Base-by-base conservation (phyloP, 805 yeast genomes). In the Candida cerambycidarum region DNA sequence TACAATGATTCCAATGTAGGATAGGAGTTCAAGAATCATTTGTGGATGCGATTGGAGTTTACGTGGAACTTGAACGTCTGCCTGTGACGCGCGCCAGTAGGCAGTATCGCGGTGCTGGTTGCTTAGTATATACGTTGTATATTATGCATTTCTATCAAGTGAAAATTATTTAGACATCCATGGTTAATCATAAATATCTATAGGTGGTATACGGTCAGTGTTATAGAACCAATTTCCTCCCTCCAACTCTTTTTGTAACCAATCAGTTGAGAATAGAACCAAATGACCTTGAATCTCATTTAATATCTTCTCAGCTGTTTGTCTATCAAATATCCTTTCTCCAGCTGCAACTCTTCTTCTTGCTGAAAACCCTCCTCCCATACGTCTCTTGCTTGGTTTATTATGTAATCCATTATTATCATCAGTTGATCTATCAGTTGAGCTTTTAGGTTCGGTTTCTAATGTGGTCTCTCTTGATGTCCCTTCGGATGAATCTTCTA, bases 201-300 rank as follows among this genome's bases (percentile, higher is more conserved):
- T 80, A 1, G 99, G 99, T 4, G 98, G 97, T 19, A 93, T 70
- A 56, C 96, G 80, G 58, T 93, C 99, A 38, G 95, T 83, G 54
- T 84, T 88, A 69, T 88, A 90, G 61, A 89, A 90, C 98, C 98
- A 92, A 58, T 95, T 93, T 9, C 88, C 92, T 5, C 87, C 79
- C 44, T 90, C 96, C 23, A 89, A 78, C 63, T 93, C 99, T 45
- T 82, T 77, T 53, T 78, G 70, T 32, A 93, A 73, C 99, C 99
- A 93, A 47, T 89, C 89, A 0, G 86, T 75, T 0, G 99, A 98
- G 70, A 90, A 92, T n/a, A 84, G 60, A 5, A 93, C 97, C 52
- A 93, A 65, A 57, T 93, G 85, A 1, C 99, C 99, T 40, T 82
- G 85, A 14, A 92, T 70, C 44, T 87, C 82, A 38, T 72, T 69